Evolutionary conservation across 2,329 filamentous ascomycete species (phyloP), one percentile per base, ranked within the genome.

Genomic region (Annulohypoxylon truncatum): DNA sequence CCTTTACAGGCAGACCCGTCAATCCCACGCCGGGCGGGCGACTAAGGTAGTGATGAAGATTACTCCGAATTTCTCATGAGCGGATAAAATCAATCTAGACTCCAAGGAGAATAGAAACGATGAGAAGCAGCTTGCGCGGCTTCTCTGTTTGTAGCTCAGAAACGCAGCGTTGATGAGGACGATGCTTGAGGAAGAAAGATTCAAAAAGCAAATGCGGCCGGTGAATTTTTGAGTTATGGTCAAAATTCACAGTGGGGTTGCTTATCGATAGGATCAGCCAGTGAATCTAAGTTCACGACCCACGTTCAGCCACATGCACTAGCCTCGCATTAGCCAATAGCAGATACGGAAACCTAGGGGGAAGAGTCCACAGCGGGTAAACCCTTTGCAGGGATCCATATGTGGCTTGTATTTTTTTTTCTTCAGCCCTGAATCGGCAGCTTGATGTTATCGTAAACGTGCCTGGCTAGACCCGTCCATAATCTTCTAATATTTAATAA

Each of bases 51-150:
- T 77, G 79, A 76, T 93, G 92, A 93, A 94, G 92, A 94, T 90
- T 96, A 92, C 93, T 96, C 93, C 92, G 92, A 96, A 95, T 96
- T 96, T 96, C 92, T 93, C 92, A 94, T 93, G 93, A 94, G 93
- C 92, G 82, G 71, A 59, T 57, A 57, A 68, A 52, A 58, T 13
- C 59, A 60, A 59, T 50, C 62, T 59, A 40, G 29, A 56, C 60
- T 63, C 69, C 54, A 38, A 57, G 65, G 48, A 71, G 63, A 47
- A 75, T 69, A 48, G 52, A 59, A 66, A 54, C n/a, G 61, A 55
- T 62, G 77, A 81, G 78, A 78, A 74, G 73, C 73, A 75, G 76
- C 78, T 76, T 73, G 72, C 76, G 78, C 77, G 76, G 71, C 76
- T 73, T 84, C 84, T 92, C 86, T 83, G 87, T 88, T 87, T 92